phyloP scores from a whole-genome alignment of 2,329 filamentous ascomycete species.

The Botryosphaeria agaves region DNA sequence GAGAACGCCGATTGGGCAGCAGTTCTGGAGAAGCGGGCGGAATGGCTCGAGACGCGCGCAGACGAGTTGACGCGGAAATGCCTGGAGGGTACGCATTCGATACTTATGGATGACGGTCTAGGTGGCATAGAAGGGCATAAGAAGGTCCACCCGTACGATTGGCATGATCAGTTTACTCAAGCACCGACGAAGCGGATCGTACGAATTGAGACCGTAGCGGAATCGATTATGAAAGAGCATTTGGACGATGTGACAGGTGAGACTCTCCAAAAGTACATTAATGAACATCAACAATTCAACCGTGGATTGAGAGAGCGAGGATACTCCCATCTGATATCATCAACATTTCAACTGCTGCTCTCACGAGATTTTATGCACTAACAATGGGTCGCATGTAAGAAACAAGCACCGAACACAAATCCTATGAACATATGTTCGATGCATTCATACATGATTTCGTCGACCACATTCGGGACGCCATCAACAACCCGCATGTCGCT shows the following conservation, averaged over 20 bases:
- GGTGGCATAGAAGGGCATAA: slow-evolving; percentile 32
- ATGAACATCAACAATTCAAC: no score
- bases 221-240: slow-evolving; percentile 40
- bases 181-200: slow-evolving; percentile 56
- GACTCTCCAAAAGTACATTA: no score
- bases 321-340: no score
- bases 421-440: slow-evolving; percentile 15
- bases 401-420: not conserved
- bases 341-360: slow-evolving; percentile 20
- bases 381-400: no score
- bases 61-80: slow-evolving; percentile 45
- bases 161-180: slow-evolving; percentile 48
- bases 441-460: slow-evolving; percentile 34
- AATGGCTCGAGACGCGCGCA: slow-evolving; percentile 26
- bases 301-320: no score
- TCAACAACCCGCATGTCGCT: slow-evolving; percentile 50
- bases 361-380: no score
- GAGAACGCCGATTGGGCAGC: slow-evolving; percentile 41
- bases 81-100: slow-evolving; percentile 51
- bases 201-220: slow-evolving; percentile 57
- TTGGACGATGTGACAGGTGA: no score
- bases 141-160: slow-evolving; percentile 40
- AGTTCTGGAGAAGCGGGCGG: slow-evolving; percentile 30
- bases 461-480: slow-evolving; percentile 34
- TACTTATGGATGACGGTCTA: slow-evolving; percentile 67